A percentile compares a stretch with the other conserved stretches of the same genome.
Conservation (phyloP, 495 filamentous ascomycete genomes). For the Hypoxylon lienhwacheense region DNA sequence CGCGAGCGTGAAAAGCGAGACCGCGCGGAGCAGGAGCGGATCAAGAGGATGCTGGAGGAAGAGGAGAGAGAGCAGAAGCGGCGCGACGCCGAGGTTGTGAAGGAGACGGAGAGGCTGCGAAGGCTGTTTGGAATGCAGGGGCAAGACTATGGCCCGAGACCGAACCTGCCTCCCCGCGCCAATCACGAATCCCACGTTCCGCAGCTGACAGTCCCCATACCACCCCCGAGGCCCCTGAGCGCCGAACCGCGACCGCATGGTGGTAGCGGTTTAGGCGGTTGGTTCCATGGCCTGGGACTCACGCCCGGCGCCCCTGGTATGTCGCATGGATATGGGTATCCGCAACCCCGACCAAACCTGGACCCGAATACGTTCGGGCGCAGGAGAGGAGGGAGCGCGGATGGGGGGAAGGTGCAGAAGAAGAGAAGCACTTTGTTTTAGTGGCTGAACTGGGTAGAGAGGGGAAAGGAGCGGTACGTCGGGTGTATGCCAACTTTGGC, state of each 20-base stretch:
- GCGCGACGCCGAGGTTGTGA: conserved; percentile 72
- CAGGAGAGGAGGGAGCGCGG: conserved; percentile 29
- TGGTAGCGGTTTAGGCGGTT: conserved; percentile 22
- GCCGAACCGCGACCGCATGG: conserved; percentile 41
- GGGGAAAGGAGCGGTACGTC: too few relatives aligned
- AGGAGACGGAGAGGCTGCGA: conserved; percentile 81
- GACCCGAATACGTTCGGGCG: conserved; percentile 9
- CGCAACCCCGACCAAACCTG: conserved; percentile 3
- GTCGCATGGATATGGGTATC: conserved; percentile 3
- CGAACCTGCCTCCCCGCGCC: conserved; percentile 34
- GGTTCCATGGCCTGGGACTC: conserved; percentile 26
- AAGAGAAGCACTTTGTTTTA: conserved; percentile 41
- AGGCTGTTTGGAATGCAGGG: conserved; percentile 66
- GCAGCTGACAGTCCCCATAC: conserved; percentile 36
- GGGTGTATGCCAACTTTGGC: neutral
- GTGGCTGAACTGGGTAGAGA: too few relatives aligned
- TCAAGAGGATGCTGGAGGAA: conserved; percentile 74
- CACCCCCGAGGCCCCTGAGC: conserved; percentile 47
- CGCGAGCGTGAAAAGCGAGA: conserved; percentile 58
- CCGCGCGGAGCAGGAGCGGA: conserved; percentile 65
- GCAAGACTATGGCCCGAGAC: conserved; percentile 40
- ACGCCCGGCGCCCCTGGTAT: conserved; percentile 5
- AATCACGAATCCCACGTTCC: conserved; percentile 10
- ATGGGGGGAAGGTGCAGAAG: conserved; percentile 32
- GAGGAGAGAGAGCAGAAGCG: conserved; percentile 70